Percentiles rank a stretch among this genome's conserved stretches.
These are phyloP conservation scores for Fraxinus angustifolia DNA, from an alignment of 305 asterid species.

Conservation along the genomic window DNA sequence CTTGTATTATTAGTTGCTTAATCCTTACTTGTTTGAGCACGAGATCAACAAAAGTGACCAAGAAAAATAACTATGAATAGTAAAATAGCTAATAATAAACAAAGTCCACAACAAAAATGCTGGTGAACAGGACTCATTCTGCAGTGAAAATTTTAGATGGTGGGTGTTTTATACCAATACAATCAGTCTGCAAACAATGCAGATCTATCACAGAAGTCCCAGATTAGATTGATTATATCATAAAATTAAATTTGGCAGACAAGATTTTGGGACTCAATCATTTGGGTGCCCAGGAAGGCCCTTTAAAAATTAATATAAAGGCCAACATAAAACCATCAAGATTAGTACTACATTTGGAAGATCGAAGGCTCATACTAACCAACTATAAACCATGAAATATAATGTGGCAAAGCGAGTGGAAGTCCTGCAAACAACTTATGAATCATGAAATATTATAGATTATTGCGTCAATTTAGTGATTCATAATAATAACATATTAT, in stretches of 20 bases:
- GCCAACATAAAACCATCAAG: neutral
- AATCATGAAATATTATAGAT: neutral
- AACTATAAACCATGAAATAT: too few relatives aligned
- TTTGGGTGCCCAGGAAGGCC: too few relatives aligned
- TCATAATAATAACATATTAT: neutral
- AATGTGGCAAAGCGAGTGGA: neutral
- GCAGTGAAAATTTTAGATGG: neutral
- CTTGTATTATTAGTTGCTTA: neutral
- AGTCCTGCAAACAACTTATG: neutral
- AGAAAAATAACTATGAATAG: neutral
- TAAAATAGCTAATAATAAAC: neutral
- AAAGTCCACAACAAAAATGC: neutral
- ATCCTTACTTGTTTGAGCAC: neutral
- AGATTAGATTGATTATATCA: neutral
- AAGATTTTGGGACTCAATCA: too few relatives aligned
- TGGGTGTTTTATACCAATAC: neutral
- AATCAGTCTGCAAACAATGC: neutral
- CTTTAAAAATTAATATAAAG: neutral
- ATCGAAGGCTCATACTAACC: too few relatives aligned
- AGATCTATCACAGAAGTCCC: neutral
- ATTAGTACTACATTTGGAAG: neutral
- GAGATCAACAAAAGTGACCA: neutral
- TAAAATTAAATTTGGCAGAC: neutral
- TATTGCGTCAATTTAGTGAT: neutral
- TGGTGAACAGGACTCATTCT: neutral